phyloP scores from a whole-genome alignment of 768 basidiomycete genomes.

The Calvatia gigantea region DNA sequence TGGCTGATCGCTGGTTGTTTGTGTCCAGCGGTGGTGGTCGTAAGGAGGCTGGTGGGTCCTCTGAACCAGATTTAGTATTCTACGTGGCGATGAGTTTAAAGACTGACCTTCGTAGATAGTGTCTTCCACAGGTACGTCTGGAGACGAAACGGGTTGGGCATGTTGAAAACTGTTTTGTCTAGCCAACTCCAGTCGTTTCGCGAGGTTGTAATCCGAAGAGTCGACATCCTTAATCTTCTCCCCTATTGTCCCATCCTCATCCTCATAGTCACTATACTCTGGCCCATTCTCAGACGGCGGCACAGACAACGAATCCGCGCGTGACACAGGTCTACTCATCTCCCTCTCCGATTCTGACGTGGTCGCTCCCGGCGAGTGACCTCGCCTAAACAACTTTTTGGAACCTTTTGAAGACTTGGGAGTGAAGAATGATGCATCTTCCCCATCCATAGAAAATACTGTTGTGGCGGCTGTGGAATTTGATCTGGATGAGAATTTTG shows the following conservation, averaged over 20 bases:
- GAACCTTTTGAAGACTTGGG: constrained; percentile 42
- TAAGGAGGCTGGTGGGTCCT: constrained; percentile 54
- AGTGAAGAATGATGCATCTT: constrained; percentile 48
- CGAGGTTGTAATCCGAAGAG: constrained; percentile 72
- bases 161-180: constrained; percentile 80
- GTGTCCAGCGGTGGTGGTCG: constrained; percentile 49
- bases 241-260: constrained; percentile 37
- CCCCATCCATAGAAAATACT: constrained; percentile 56
- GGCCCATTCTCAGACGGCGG: constrained; percentile 40
- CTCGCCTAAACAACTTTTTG: constrained; percentile 39
- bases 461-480: constrained; percentile 68
- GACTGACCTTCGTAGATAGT: constrained; percentile 76
- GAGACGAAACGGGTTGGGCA: constrained; percentile 36
- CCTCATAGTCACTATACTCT: constrained; percentile 44
- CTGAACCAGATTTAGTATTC: constrained; percentile 29
- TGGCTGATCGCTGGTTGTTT: constrained; percentile 38
- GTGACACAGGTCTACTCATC: constrained; percentile 34
- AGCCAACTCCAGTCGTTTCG: constrained; percentile 76
- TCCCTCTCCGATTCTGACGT: constrained; percentile 43
- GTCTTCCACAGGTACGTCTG: constrained; percentile 51
- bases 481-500: constrained; percentile 71
- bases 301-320: constrained; percentile 35
- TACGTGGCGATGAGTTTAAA: constrained; percentile 6
- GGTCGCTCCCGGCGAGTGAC: constrained; percentile 39
- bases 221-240: constrained; percentile 42